Evolutionary conservation across 805 yeast species (phyloP).

Genomic region (Lipomyces sp.): DNA sequence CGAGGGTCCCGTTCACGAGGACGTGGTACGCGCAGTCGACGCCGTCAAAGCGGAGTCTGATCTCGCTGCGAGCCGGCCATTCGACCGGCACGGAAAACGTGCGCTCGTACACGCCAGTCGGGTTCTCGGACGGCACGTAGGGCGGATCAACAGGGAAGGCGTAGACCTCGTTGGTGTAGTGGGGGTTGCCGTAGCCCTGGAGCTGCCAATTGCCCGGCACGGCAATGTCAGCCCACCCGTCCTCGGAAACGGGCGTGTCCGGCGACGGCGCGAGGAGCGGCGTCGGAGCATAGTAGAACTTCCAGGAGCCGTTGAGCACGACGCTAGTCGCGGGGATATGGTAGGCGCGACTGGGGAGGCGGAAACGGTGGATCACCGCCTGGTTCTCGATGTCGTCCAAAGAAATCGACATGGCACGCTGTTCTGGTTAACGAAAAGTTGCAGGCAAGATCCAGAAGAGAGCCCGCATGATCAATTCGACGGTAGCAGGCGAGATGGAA

Average conservation of each 20-base stretch:
- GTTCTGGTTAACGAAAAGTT: too few species aligned
- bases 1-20: slow-evolving; percentile 36
- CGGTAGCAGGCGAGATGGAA: too few species aligned
- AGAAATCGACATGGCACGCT: too few species aligned
- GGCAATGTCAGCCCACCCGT: slow-evolving; percentile 25
- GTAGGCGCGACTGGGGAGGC: slow-evolving; percentile 24
- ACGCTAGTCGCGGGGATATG: slow-evolving; percentile 8
- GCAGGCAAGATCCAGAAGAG: too few species aligned
- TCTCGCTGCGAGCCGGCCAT: slow-evolving; percentile 26
- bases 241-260: neutral
- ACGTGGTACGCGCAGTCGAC: slow-evolving; percentile 41
- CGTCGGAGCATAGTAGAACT: slow-evolving; percentile 26
- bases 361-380: slow-evolving; percentile 13
- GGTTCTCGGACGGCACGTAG: slow-evolving; percentile 37
- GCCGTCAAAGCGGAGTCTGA: slow-evolving; percentile 40
- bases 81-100: slow-evolving; percentile 31
- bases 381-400: slow-evolving; percentile 25
- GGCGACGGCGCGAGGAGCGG: slow-evolving; percentile 19
- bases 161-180: slow-evolving; percentile 38
- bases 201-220: slow-evolving; percentile 44
- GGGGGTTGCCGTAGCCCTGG: slow-evolving; percentile 40
- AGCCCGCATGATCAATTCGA: too few species aligned
- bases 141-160: slow-evolving; percentile 41
- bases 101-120: slow-evolving; percentile 39
- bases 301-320: slow-evolving; percentile 35